Percentiles rank a stretch among this genome's conserved stretches.
Conservation (phyloP, 306 rosid genomes). For the Prosopis cineraria region DNA sequence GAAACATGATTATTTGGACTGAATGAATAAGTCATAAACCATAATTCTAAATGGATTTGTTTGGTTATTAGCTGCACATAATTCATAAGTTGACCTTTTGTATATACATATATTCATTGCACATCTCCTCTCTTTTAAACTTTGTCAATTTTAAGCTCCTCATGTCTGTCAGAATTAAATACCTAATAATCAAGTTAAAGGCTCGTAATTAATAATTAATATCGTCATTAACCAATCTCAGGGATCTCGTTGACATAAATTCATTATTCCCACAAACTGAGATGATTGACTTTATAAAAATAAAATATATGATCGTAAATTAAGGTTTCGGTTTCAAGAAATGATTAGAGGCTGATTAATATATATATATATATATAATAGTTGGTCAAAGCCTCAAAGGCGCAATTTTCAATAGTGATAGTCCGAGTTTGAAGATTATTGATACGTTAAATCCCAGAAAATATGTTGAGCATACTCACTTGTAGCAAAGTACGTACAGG, state of each 20-base stretch:
- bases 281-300: neutral
- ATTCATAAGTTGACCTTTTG: neutral
- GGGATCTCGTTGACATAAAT: neutral
- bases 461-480: neutral
- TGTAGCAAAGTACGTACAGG: neutral
- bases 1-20: neutral
- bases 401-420: neutral
- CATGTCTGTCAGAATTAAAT: neutral
- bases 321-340: neutral
- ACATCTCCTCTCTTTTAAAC: neutral
- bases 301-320: neutral
- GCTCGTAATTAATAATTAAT: neutral
- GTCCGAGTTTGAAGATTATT: neutral
- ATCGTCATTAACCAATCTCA: neutral
- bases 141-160: neutral
- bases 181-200: neutral
- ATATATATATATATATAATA: neutral
- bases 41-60: neutral
- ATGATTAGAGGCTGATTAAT: neutral
- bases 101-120: neutral
- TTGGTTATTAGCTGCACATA: neutral
- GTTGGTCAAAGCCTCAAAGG: neutral
- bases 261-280: neutral
- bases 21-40: neutral
- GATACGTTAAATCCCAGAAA: neutral